Conservation (phyloP, 176 grass and related monocot genomes). For the Oryza glaberrima region DNA sequence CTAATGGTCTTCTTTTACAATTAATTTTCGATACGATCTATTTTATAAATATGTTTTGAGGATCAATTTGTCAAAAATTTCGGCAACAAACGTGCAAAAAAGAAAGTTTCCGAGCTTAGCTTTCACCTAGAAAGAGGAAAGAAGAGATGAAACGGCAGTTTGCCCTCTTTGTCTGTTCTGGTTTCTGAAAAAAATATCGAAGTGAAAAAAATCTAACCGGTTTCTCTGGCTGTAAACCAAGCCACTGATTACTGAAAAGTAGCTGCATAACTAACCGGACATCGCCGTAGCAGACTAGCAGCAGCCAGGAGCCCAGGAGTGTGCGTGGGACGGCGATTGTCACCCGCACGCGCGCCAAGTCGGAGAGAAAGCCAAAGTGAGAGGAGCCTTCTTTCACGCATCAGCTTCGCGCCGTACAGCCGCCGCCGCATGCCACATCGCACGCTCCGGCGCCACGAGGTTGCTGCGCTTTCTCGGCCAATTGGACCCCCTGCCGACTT, state of each 20-base stretch:
- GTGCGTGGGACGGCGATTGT: constrained; percentile 18
- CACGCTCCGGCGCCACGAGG: background rate
- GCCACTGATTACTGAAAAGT: background rate
- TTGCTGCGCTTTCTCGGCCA: background rate
- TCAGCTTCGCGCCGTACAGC: background rate
- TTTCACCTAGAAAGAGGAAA: background rate
- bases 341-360: constrained; percentile 3
- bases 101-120: background rate
- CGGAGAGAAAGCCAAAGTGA: background rate
- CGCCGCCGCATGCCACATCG: constrained; percentile 5
- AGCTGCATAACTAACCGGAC: background rate
- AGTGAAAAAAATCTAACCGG: background rate
- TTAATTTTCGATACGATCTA: too few relatives aligned
- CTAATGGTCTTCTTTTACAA: too few relatives aligned
- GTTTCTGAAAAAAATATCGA: background rate
- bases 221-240: background rate
- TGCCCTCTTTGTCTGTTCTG: background rate
- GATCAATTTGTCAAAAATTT: too few relatives aligned
- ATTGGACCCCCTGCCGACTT: background rate
- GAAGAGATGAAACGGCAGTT: background rate
- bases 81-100: background rate
- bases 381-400: constrained; percentile 17
- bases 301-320: too few relatives aligned
- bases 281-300: too few relatives aligned
- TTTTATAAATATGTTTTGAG: too few relatives aligned